phyloP scores from a whole-genome alignment of 805 yeast species.

The Metschnikowia lochheadii region DNA sequence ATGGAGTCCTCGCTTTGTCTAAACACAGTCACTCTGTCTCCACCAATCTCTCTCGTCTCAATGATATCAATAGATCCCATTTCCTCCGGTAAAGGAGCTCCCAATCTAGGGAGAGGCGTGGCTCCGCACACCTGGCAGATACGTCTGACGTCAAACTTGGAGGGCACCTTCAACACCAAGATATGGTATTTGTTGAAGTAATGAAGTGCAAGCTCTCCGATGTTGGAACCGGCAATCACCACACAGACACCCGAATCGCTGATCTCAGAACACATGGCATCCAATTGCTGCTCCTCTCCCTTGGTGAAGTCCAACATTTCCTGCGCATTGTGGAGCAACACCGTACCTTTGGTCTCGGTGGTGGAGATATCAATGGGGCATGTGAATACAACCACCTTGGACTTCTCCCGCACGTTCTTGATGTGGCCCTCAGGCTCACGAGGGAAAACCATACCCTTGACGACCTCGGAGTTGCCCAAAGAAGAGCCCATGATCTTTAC shows the following conservation, averaged over 20 bases:
- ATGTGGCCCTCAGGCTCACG: slow-evolving; percentile 94
- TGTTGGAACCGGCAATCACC: slow-evolving; percentile 88
- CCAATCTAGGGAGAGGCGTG: slow-evolving; percentile 88
- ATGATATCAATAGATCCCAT: slow-evolving; percentile 84
- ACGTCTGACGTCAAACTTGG: slow-evolving; percentile 92
- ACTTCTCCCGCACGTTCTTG: slow-evolving; percentile 53
- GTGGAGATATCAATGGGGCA: slow-evolving; percentile 92
- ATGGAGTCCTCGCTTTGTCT: slow-evolving; percentile 68
- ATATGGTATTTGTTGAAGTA: slow-evolving; percentile 84
- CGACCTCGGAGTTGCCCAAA: slow-evolving; percentile 66
- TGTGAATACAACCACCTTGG: slow-evolving; percentile 89
- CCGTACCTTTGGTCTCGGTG: slow-evolving; percentile 99
- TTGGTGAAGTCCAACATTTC: slow-evolving; percentile 95
- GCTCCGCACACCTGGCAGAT: slow-evolving; percentile 96
- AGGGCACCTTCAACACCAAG: slow-evolving; percentile 82
- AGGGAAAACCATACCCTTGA: slow-evolving; percentile 97
- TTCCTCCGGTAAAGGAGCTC: slow-evolving; percentile 94
- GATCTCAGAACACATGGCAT: slow-evolving; percentile 76
- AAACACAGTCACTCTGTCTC: slow-evolving; percentile 93
- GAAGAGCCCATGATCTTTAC: slow-evolving; percentile 96
- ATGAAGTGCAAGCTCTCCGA: slow-evolving; percentile 91
- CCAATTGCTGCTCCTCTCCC: slow-evolving; percentile 95
- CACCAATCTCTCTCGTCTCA: slow-evolving; percentile 92
- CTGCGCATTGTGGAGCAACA: slow-evolving; percentile 88
- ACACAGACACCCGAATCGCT: slow-evolving; percentile 81